Percentiles rank a stretch among this genome's conserved stretches.
phyloP scores from a whole-genome alignment of 805 yeast species.

The Huiozyma sinensis region DNA sequence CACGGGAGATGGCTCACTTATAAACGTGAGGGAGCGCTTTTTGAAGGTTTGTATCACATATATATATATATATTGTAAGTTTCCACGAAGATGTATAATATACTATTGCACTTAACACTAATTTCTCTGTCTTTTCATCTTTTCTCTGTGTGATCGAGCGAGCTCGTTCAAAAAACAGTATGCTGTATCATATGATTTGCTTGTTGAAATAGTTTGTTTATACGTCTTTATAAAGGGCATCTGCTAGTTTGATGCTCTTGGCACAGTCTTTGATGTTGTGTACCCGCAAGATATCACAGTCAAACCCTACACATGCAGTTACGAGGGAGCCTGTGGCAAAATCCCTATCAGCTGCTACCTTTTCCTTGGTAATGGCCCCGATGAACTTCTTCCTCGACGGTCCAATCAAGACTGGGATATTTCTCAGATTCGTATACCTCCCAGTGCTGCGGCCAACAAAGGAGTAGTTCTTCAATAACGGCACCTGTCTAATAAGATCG shows the following conservation, averaged over 20 bases:
- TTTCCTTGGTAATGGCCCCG: constrained; percentile 57
- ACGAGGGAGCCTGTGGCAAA: constrained; percentile 70
- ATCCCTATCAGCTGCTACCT: constrained; percentile 47
- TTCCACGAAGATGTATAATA: not conserved
- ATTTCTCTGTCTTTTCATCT: too few relatives aligned
- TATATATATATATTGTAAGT: not conserved
- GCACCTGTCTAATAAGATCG: constrained; percentile 43
- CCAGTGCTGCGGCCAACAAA: constrained; percentile 2
- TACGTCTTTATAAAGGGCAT: constrained; percentile 36
- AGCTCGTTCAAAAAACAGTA: too few relatives aligned
- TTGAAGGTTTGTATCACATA: not conserved
- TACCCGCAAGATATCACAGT: constrained; percentile 74
- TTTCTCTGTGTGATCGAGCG: too few relatives aligned
- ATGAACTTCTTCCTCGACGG: constrained; percentile 84
- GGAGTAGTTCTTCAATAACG: constrained; percentile 39
- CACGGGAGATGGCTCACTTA: not conserved
- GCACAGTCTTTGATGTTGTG: constrained; percentile 64
- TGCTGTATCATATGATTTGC: not conserved
- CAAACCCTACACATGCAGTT: constrained; percentile 60
- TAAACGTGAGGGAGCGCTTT: not conserved
- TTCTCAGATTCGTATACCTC: constrained; percentile 20
- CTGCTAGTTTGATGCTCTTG: constrained; percentile 52
- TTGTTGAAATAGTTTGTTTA: not conserved
- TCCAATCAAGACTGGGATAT: constrained; percentile 65
- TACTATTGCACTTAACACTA: too few relatives aligned